Percentiles rank a stretch among this genome's conserved stretches.
Evolutionary conservation across 768 basidiomycete genomes (phyloP).

Genomic region (Suillus plorans): DNA sequence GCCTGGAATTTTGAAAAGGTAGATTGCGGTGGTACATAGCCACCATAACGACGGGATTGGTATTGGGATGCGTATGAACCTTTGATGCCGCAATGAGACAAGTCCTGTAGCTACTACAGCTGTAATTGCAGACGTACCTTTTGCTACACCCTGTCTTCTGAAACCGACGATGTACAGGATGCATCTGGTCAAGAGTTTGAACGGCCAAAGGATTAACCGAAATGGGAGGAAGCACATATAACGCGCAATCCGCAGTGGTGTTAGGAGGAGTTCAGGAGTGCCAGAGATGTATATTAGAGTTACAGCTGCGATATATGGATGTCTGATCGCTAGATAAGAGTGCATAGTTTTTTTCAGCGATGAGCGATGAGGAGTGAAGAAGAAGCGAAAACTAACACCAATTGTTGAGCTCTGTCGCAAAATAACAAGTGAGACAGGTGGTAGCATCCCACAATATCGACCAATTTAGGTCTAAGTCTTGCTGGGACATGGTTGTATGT

Average conservation of each 20-base stretch:
- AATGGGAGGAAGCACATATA: background rate
- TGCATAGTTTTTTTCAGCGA: background rate
- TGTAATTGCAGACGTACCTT: background rate
- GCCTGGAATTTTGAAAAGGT: constrained; percentile 7
- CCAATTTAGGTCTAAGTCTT: background rate
- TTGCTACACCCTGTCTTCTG: constrained; percentile 2
- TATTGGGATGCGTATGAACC: constrained; percentile 7
- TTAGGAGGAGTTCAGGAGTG: constrained; percentile 3
- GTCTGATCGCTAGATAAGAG: background rate
- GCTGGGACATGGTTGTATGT: background rate
- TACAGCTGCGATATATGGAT: background rate
- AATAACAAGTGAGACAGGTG: background rate
- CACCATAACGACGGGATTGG: constrained; percentile 10
- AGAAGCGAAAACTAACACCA: constrained; percentile 1
- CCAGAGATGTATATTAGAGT: background rate
- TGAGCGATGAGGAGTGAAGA: background rate
- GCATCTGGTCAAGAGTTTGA: background rate
- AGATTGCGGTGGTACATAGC: constrained; percentile 5
- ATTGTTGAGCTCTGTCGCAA: background rate
- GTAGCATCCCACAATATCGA: background rate
- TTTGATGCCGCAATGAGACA: background rate
- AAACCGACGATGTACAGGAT: constrained; percentile 5
- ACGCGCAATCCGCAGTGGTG: background rate
- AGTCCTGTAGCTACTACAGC: background rate
- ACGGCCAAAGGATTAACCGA: background rate